Evolutionary conservation across 495 filamentous ascomycete species (phyloP).

Genomic region (Aspergillus funiculosus): DNA sequence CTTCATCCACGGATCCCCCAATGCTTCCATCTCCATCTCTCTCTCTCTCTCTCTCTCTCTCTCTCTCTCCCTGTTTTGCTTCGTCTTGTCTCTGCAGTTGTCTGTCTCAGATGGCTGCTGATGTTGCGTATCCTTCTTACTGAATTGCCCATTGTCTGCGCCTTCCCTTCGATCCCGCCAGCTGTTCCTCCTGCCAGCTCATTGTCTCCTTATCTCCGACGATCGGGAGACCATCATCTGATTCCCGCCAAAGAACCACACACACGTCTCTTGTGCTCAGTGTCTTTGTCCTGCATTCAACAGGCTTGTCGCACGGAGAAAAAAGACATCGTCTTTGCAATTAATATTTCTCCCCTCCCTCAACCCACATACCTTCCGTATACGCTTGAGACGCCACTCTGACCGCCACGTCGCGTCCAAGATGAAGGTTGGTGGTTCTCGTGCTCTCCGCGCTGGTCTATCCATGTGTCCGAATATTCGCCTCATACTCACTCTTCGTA

Average conservation of each 20-base stretch:
- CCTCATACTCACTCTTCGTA: not conserved
- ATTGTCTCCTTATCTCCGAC: slow-evolving; percentile 23
- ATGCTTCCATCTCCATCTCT: slow-evolving; percentile 14
- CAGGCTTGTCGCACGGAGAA: not conserved
- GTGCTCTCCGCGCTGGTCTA: not conserved
- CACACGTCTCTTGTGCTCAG: not conserved
- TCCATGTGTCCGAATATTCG: too few species aligned
- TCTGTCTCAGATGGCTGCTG: slow-evolving; percentile 10
- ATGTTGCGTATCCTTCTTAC: slow-evolving; percentile 1
- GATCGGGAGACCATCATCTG: slow-evolving; percentile 7
- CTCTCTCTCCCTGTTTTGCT: slow-evolving; percentile 7
- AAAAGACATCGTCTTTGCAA: not conserved
- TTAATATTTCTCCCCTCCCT: slow-evolving; percentile 4
- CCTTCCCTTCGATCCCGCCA: slow-evolving; percentile 4
- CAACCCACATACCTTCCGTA: not conserved
- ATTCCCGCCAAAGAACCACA: slow-evolving; percentile 13
- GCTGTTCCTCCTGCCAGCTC: slow-evolving; percentile 15
- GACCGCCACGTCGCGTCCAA: slow-evolving; percentile 14
- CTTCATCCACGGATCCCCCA: not conserved
- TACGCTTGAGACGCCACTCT: not conserved
- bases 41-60: slow-evolving; percentile 10
- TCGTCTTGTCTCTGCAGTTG: slow-evolving; percentile 10
- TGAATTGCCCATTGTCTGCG: slow-evolving; percentile 12
- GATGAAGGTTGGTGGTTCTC: slow-evolving; percentile 24
- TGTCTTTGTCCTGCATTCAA: not conserved